These are phyloP conservation scores for Botrytis squamosa DNA, from an alignment of 2,329 filamentous ascomycete species.

Conservation along the genomic window DNA sequence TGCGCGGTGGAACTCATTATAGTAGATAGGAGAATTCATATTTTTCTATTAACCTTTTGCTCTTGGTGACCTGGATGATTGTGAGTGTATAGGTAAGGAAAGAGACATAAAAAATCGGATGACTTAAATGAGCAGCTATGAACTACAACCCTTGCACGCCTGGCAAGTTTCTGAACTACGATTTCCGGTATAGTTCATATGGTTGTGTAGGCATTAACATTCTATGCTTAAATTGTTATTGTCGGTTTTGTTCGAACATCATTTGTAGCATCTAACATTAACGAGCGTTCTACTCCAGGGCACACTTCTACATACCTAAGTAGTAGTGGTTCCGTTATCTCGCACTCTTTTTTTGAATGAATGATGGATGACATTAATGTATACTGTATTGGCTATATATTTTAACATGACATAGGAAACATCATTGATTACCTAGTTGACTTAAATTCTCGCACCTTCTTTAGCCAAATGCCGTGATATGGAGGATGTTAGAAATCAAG, in stretches of 20 bases:
- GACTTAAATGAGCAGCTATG: neutral
- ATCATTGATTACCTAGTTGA: too few species aligned
- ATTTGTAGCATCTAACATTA: neutral
- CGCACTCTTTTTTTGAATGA: rapidly evolving
- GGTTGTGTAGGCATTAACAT: neutral
- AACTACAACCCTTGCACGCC: neutral
- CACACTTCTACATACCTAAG: neutral
- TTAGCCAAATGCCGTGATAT: too few species aligned
- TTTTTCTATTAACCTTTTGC: neutral
- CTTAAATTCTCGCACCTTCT: too few species aligned
- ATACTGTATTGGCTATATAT: too few species aligned
- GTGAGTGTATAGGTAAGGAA: neutral
- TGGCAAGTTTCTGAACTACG: neutral
- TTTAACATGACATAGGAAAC: too few species aligned
- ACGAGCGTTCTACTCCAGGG: neutral
- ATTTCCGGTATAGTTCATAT: neutral
- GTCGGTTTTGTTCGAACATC: neutral
- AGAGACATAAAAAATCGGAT: neutral
- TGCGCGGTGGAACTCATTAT: neutral
- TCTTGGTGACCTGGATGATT: neutral
- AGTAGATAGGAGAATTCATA: neutral
- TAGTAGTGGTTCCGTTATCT: neutral
- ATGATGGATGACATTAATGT: too few species aligned
- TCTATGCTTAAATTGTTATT: neutral
- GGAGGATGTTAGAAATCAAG: too few species aligned